phyloP scores from a whole-genome alignment of 441 rosid species.

The Eugenia klotzschiana region DNA sequence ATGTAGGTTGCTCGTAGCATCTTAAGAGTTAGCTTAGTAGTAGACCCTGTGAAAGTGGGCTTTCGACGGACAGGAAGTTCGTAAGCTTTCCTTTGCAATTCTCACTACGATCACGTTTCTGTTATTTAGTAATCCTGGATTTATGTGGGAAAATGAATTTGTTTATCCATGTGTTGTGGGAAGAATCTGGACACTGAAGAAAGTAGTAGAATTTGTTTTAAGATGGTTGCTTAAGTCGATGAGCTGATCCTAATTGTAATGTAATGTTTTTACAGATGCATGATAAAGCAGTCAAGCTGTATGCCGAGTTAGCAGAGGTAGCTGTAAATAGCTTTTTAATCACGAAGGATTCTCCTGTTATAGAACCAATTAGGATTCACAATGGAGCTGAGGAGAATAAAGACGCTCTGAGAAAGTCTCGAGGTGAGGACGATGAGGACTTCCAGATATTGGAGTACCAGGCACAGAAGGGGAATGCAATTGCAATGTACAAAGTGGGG shows the following conservation, averaged over 20 bases:
- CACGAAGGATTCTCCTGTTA: constrained; percentile 81
- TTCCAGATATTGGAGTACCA: constrained; percentile 93
- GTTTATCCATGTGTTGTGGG: not conserved
- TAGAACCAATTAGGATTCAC: constrained; percentile 86
- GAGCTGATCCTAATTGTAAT: not conserved
- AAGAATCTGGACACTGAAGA: not conserved
- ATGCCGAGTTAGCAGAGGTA: constrained; percentile 82
- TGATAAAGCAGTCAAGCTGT: constrained; percentile 63
- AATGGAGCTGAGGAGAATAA: constrained; percentile 93
- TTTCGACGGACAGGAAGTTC: not conserved
- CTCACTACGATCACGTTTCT: not conserved
- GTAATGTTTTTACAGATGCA: constrained; percentile 43
- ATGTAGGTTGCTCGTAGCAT: not conserved
- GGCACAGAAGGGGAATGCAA: constrained; percentile 89
- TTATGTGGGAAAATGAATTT: not conserved
- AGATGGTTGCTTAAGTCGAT: not conserved
- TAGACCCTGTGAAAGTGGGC: not conserved
- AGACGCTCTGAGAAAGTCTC: constrained; percentile 73
- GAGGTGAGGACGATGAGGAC: constrained; percentile 94
- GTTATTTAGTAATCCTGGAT: not conserved
- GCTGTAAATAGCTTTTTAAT: constrained; percentile 90
- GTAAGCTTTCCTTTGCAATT: not conserved
- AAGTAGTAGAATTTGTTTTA: not conserved
- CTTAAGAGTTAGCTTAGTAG: not conserved
- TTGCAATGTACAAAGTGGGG: constrained; percentile 83